These are phyloP conservation scores for Ganoderma leucocontextum DNA, from an alignment of 1,284 basidiomycete species.

Conservation along the genomic window DNA sequence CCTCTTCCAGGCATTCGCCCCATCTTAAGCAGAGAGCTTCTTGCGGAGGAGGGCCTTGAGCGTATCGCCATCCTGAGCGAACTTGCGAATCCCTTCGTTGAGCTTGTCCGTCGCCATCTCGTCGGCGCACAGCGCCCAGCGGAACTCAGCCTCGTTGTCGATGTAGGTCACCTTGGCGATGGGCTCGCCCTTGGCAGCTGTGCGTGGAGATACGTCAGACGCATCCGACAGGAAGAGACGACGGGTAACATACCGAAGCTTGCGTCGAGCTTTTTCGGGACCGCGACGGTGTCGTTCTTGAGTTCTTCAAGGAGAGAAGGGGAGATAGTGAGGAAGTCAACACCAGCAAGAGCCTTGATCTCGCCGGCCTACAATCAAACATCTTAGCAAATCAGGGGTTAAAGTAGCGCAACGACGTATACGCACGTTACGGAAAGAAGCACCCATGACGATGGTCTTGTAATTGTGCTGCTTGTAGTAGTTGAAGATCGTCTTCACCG, in stretches of 20 bases:
- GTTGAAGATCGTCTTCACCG: conserved; percentile 97
- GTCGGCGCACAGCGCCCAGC: conserved; percentile 91
- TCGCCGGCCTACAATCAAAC: conserved; percentile 71
- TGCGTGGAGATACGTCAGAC: conserved; percentile 1
- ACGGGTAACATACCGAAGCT: conserved; percentile 59
- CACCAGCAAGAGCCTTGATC: conserved; percentile 84
- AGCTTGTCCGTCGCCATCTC: conserved; percentile 96
- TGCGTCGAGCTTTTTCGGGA: conserved; percentile 89
- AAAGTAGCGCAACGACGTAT: background rate
- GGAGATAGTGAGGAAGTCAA: conserved; percentile 97
- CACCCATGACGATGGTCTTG: conserved; percentile 99
- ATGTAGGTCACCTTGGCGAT: conserved; percentile 88
- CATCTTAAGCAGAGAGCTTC: conserved; percentile 73
- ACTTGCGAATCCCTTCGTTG: conserved; percentile 97
- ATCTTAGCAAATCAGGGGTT: conserved; percentile 28
- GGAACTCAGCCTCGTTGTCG: conserved; percentile 96
- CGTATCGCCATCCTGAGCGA: conserved; percentile 93
- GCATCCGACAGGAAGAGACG: background rate
- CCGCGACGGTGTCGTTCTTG: conserved; percentile 78
- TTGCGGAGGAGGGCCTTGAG: conserved; percentile 86
- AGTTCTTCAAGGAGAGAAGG: conserved; percentile 93
- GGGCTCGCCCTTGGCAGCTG: conserved; percentile 65
- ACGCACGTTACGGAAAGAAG: conserved; percentile 95
- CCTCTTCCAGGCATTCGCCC: background rate
- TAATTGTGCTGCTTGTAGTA: conserved; percentile 99